Base-by-base conservation (phyloP, 225 moss, liverwort and hornwort species). In the Anthoceros angustus region DNA sequence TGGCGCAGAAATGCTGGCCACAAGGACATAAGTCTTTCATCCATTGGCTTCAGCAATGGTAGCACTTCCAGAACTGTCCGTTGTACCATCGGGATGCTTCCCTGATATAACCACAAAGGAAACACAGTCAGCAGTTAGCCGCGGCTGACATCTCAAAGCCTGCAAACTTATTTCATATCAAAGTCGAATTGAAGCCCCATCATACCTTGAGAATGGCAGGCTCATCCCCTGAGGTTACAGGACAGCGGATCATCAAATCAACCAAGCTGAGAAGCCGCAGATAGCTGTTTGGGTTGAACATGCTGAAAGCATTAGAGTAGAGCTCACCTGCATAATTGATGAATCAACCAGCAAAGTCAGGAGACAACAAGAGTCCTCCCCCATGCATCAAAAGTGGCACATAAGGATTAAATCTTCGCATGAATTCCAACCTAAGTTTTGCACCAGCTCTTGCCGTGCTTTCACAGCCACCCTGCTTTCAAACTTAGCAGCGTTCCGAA, bases 1-100 rank as follows among this genome's bases (percentile, higher is more conserved):
- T 92, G 98, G 48, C 80, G 87, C 62, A 92, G 87, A 64, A 83
- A 80, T 66, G 82, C 77, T 72, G 92, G 89, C 98, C 98, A 98
- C 48, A 89, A 74, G 20, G 79, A 71, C 48, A 77, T 63, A 50
- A 92, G 74, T 66, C 81, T 75, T 42, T 89, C 98, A 75, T 82
- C 83, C 4, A 77, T 68, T 45, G 98, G 98, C 79, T 84, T 98
- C 46, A 98, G 64, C 25, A 68, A 68, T 32, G 92, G 87, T 69
- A 98, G 66, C 67, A 98, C 83, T 18, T 78, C 80, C 62, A 98
- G 79, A 50, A 84, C 76, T 46, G 83, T 86, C 69, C 81, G 84
- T 48, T 89, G 92, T 64, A 89, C 83, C 70, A 88, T 84, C 42
- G 74, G 75, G 71, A 79, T 77, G 67, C 73, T 62, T 18, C 80